Percentiles rank a stretch among this genome's conserved stretches.
Evolutionary conservation across 495 filamentous ascomycete species (phyloP).

Genomic region (Penicillium riverlandense): DNA sequence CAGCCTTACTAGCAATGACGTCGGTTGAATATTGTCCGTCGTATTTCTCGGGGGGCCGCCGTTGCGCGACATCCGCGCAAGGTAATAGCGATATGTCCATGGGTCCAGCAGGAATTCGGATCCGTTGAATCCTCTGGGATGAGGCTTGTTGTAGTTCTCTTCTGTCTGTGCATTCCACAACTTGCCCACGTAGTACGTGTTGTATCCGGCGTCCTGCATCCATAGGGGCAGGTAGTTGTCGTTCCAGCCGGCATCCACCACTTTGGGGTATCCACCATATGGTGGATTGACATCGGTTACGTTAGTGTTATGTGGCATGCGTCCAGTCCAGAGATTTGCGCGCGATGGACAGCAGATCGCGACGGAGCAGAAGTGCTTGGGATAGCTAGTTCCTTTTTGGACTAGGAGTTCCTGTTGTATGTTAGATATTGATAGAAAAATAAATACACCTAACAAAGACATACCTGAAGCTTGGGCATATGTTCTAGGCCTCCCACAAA

Average conservation of each 20-base stretch:
- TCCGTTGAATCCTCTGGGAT: slow-evolving; percentile 43
- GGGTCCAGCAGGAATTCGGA: slow-evolving; percentile 62
- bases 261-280: slow-evolving; percentile 64
- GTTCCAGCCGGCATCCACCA: slow-evolving; percentile 58
- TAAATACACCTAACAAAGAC: not conserved
- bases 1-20: slow-evolving; percentile 51
- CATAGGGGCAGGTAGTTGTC: slow-evolving; percentile 60
- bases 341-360: slow-evolving; percentile 59
- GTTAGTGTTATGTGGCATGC: slow-evolving; percentile 66
- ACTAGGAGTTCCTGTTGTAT: slow-evolving; percentile 41
- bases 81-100: slow-evolving; percentile 60
- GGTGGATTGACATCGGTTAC: slow-evolving; percentile 63
- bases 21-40: slow-evolving; percentile 52
- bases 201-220: slow-evolving; percentile 61
- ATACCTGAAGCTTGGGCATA: slow-evolving; percentile 43
- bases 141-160: slow-evolving; percentile 51
- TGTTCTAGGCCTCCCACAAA: slow-evolving; percentile 51
- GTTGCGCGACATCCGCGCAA: slow-evolving; percentile 53
- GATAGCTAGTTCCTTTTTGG: slow-evolving; percentile 46
- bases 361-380: slow-evolving; percentile 54
- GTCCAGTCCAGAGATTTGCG: slow-evolving; percentile 58
- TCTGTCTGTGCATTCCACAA: slow-evolving; percentile 56
- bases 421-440: not conserved
- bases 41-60: slow-evolving; percentile 38
- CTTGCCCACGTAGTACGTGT: slow-evolving; percentile 66